Conservation (phyloP, 2,329 filamentous ascomycete species). For the Claviceps sp. region DNA sequence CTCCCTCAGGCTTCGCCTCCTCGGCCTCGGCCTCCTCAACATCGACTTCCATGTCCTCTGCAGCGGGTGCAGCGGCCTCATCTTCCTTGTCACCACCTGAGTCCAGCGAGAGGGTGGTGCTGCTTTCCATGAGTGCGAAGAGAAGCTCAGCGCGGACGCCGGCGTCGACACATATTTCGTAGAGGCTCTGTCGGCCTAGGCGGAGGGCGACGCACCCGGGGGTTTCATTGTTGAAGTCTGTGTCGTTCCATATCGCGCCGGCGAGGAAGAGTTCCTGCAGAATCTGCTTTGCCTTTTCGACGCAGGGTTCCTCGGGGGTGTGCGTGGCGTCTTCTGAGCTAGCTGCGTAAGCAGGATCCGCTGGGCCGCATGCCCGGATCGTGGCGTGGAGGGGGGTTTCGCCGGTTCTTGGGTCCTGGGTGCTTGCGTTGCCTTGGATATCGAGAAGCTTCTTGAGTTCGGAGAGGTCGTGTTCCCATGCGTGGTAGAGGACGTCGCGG, state of each 20-base stretch:
- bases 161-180: slow-evolving; percentile 74
- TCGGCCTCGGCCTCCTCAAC: too few species aligned
- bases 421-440: slow-evolving; percentile 50
- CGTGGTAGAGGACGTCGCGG: slow-evolving; percentile 37
- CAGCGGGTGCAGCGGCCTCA: slow-evolving; percentile 13
- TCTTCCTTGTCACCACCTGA: slow-evolving; percentile 22
- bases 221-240: slow-evolving; percentile 77
- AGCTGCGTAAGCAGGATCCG: slow-evolving; percentile 12
- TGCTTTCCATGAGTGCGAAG: slow-evolving; percentile 68
- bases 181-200: slow-evolving; percentile 56
- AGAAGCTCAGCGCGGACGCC: slow-evolving; percentile 84
- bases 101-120: slow-evolving; percentile 54
- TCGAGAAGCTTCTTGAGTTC: slow-evolving; percentile 57
- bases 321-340: slow-evolving; percentile 21
- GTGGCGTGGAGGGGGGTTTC: slow-evolving; percentile 83
- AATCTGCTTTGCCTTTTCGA: slow-evolving; percentile 52
- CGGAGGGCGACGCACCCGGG: slow-evolving; percentile 73
- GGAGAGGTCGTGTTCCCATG: slow-evolving; percentile 48
- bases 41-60: slow-evolving; percentile 10
- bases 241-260: slow-evolving; percentile 95
- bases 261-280: slow-evolving; percentile 68
- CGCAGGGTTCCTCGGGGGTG: slow-evolving; percentile 24
- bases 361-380: slow-evolving; percentile 57
- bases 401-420: slow-evolving; percentile 73
- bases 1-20: too few species aligned